Conservation (phyloP, 345 rosid genomes). For the Zanthoxylum bungeanum region DNA sequence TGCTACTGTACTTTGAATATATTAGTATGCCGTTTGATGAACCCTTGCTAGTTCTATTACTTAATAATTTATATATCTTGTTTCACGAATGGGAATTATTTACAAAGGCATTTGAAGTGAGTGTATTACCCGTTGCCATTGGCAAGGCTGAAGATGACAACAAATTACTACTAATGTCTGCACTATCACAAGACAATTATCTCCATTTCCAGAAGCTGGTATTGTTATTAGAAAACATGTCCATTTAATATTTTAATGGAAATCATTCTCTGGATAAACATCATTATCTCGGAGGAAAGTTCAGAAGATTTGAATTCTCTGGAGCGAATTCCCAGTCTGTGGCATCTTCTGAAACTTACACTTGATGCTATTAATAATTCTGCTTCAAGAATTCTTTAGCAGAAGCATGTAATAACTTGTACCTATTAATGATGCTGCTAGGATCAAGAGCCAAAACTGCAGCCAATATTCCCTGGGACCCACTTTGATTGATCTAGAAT, state of each 20-base stretch:
- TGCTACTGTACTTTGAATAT: background rate
- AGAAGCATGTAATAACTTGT: background rate
- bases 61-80: conserved; percentile 4
- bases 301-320: background rate
- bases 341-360: background rate
- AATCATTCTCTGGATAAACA: background rate
- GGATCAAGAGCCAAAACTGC: background rate
- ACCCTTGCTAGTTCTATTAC: background rate
- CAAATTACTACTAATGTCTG: background rate
- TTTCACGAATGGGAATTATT: background rate
- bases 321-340: background rate
- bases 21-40: background rate
- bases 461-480: background rate
- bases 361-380: background rate
- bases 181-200: background rate
- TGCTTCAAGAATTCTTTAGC: background rate
- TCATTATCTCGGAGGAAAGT: background rate
- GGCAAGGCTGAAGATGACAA: background rate
- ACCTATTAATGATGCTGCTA: background rate
- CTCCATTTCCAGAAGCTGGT: background rate
- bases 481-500: background rate
- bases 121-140: background rate
- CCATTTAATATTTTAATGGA: background rate
- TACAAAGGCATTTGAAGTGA: background rate
- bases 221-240: background rate